phyloP scores from a whole-genome alignment of 208 protist genomes.

The Leishmania aethiopica region DNA sequence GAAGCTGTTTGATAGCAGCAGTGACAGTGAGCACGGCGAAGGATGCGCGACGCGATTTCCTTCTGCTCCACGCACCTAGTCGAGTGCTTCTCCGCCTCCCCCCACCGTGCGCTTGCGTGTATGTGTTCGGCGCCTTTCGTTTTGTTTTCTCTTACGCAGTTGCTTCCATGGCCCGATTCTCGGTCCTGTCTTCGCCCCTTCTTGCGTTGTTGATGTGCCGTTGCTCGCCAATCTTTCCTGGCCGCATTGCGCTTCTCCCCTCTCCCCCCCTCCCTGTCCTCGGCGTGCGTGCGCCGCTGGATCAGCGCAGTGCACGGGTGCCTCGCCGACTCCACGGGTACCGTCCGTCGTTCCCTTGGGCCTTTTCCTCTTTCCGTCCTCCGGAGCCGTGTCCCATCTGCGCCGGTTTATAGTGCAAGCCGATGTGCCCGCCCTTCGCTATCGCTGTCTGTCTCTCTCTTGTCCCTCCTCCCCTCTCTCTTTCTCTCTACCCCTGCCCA shows the following conservation, averaged over 20 bases:
- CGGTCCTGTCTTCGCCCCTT: not conserved
- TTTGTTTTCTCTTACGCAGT: not conserved
- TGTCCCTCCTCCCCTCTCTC: not conserved
- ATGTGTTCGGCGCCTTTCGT: not conserved
- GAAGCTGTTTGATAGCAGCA: constrained; percentile 41
- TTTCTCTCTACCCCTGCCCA: not conserved
- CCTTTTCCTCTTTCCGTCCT: not conserved
- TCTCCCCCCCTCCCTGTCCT: not conserved
- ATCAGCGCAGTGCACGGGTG: not conserved
- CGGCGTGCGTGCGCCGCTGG: not conserved
- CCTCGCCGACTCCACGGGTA: not conserved
- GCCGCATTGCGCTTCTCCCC: not conserved
- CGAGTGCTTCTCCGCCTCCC: not conserved
- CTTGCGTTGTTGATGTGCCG: not conserved
- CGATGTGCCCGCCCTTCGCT: not conserved
- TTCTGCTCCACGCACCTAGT: not conserved
- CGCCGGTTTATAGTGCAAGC: not conserved
- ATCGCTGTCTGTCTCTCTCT: not conserved
- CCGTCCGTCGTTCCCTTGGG: not conserved
- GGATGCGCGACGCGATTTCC: not conserved
- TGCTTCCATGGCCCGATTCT: not conserved
- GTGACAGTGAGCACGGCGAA: constrained; percentile 14
- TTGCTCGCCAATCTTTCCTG: not conserved
- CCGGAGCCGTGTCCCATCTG: not conserved
- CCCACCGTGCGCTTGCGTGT: not conserved